phyloP scores from a whole-genome alignment of 2,329 filamentous ascomycete species.

The Aspergillus fijiensis region DNA sequence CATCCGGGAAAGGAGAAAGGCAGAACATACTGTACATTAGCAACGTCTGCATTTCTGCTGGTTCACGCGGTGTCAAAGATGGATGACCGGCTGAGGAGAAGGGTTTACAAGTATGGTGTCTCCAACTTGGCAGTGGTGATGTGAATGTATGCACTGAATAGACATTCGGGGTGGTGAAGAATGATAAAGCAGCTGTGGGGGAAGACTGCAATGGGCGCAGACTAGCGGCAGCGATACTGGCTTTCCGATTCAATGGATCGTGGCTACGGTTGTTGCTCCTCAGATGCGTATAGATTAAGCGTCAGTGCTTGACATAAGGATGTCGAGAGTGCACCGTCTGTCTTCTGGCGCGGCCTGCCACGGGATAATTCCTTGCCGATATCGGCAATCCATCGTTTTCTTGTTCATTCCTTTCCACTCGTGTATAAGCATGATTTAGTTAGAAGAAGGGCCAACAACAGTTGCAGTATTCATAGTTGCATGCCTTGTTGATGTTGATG shows the following conservation, averaged over 20 bases:
- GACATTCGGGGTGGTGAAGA: no score
- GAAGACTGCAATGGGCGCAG: constrained; percentile 12
- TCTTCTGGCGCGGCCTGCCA: not conserved
- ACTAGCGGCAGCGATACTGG: not conserved
- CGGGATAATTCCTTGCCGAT: not conserved
- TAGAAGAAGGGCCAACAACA: no score
- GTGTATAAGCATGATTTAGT: no score
- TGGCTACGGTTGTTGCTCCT: no score
- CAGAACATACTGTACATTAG: not conserved
- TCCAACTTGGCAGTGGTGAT: no score
- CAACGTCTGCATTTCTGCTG: not conserved
- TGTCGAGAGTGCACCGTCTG: not conserved
- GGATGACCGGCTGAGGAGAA: not conserved
- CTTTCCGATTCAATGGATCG: not conserved
- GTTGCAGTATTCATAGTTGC: no score
- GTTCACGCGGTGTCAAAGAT: not conserved
- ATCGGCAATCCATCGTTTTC: not conserved
- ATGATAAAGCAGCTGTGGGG: not conserved
- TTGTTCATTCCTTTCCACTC: not conserved
- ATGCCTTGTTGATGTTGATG: no score
- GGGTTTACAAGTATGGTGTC: no score
- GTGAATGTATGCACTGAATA: no score
- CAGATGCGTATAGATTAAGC: no score
- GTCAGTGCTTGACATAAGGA: no score
- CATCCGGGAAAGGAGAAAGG: no score